Evolutionary conservation across 2,329 filamentous ascomycete species (phyloP), one percentile per base, ranked within the genome.

Genomic region (Corniculantispora saksenae): DNA sequence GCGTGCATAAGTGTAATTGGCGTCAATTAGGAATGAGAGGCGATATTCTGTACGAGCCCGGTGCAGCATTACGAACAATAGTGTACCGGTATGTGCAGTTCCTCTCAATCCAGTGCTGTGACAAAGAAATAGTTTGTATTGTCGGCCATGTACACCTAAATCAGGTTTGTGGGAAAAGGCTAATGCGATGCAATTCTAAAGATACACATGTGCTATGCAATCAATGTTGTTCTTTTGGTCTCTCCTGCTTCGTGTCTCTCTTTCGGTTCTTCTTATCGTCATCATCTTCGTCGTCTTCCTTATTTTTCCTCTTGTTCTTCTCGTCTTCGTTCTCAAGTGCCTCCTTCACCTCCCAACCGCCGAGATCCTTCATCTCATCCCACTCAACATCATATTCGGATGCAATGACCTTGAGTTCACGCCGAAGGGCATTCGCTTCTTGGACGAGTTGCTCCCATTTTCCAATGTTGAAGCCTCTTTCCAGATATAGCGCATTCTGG

Each of bases 361-460:
- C 88, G 60, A 94, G 86, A 69, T 96, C 91, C 67, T 81, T 81
- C 67, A 83, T 84, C 79, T 95, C 92, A 71, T 97, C 87, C 92
- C 93, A 97, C 60, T 94, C 92, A 9, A 94, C 92, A 70, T 96
- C 93, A 75, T 97, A 97, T 77, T 97, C 93, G 40, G 89, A 86
- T 0, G 94, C 93, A 10, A 96, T 86, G 19, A 84, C 83, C 77
- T 90, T 91, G 75, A 97, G 91, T 78, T 97, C 94, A 68, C 84
- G 85, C 7, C 93, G 81, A 68, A 97, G 77, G 2, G 84, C 79
- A 73, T 97, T 97, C 0, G 89, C 92, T 67, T 97, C 93, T 56
- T 93, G 88, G 3, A 96, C 86, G 38, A 96, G 73, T 4, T 83
- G 80, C 71, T 96, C 91, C 94, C 94, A 97, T 67, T 85, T 86